Conservation (phyloP, 805 yeast species). For the Spathaspora boniae region DNA sequence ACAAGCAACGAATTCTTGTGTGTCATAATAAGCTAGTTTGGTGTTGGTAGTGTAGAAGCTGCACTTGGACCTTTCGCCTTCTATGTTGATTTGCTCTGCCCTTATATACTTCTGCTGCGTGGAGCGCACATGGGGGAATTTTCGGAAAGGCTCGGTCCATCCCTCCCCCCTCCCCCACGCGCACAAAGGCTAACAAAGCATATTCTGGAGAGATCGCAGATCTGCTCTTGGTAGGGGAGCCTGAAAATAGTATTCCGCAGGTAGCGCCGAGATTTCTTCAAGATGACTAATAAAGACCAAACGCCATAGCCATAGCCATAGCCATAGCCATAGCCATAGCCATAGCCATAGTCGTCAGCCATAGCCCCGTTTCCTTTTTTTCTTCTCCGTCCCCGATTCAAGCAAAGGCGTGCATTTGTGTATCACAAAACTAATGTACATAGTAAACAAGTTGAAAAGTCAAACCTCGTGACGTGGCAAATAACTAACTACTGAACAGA, state of each 20-base stretch:
- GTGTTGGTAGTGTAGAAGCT: not conserved
- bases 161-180: not conserved
- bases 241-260: too few relatives aligned
- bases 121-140: not conserved
- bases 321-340: not conserved
- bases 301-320: not conserved
- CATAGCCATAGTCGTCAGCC: not conserved
- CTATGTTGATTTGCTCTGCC: not conserved
- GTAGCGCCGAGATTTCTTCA: not conserved
- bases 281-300: not conserved
- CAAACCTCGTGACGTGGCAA: not conserved
- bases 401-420: not conserved
- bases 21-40: slow-evolving; percentile 7
- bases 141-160: too few relatives aligned
- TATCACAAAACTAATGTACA: not conserved
- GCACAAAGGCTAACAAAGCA: not conserved
- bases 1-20: slow-evolving; percentile 23
- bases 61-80: not conserved
- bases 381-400: not conserved
- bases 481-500: not conserved
- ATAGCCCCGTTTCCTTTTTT: not conserved
- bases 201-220: not conserved
- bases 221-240: not conserved
- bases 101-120: not conserved
- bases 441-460: slow-evolving; percentile 1